Percentiles rank a stretch among this genome's conserved stretches.
Evolutionary conservation across 2,329 filamentous ascomycete species (phyloP).

Genomic region (Lojkania enalia): DNA sequence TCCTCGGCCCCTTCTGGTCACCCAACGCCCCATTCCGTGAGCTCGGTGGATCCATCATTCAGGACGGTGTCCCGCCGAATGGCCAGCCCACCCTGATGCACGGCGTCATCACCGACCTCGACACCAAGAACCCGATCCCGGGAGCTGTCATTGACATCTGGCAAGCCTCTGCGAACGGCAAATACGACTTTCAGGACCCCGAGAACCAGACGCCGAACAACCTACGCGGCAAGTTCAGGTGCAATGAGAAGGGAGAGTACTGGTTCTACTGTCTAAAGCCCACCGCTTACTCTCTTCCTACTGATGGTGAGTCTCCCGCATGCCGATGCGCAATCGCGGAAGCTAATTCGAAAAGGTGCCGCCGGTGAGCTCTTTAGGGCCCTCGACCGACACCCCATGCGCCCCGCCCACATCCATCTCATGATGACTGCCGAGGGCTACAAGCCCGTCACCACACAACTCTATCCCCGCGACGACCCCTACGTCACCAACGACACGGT

Average conservation of each 20-base stretch:
- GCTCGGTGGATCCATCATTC: slow-evolving; percentile 66
- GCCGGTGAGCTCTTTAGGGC: slow-evolving; percentile 57
- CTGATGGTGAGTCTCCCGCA: slow-evolving; percentile 53
- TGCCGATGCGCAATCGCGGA: background rate
- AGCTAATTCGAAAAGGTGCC: slow-evolving; percentile 40
- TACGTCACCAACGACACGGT: slow-evolving; percentile 63
- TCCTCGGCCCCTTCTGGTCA: slow-evolving; percentile 79
- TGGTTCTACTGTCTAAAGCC: slow-evolving; percentile 76
- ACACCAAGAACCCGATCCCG: slow-evolving; percentile 67
- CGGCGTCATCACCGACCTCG: slow-evolving; percentile 66
- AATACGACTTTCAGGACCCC: slow-evolving; percentile 77
- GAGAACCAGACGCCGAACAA: slow-evolving; percentile 73
- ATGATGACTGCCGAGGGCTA: slow-evolving; percentile 60
- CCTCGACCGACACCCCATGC: slow-evolving; percentile 62
- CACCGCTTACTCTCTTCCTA: slow-evolving; percentile 72
- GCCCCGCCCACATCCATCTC: slow-evolving; percentile 64
- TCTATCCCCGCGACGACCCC: slow-evolving; percentile 62
- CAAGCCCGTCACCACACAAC: slow-evolving; percentile 60
- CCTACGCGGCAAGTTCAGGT: slow-evolving; percentile 74
- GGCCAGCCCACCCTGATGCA: slow-evolving; percentile 69
- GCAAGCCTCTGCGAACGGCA: slow-evolving; percentile 75
- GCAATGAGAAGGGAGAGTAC: slow-evolving; percentile 70
- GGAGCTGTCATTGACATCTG: slow-evolving; percentile 76
- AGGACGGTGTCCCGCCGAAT: slow-evolving; percentile 57
- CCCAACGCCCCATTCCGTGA: slow-evolving; percentile 73